These are phyloP conservation scores for Halophytophthora polymorphica DNA, from an alignment of 352 stramenopile species.

Conservation along the genomic window DNA sequence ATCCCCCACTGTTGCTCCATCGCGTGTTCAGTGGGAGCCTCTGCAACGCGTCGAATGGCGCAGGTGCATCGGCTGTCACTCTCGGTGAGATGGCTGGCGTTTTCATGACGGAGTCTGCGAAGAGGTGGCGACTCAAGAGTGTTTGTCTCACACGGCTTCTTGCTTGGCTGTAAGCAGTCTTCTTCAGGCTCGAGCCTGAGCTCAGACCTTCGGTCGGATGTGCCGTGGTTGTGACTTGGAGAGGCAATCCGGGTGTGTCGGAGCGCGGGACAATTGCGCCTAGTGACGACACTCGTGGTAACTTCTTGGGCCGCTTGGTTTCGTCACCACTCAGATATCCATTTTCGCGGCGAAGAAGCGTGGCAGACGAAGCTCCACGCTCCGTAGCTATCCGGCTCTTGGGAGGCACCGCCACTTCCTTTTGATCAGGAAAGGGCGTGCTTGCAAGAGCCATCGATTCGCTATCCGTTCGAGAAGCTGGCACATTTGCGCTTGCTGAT, in stretches of 20 bases:
- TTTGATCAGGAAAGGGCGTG: constrained; percentile 4
- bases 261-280: constrained; percentile 29
- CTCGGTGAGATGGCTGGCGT: constrained; percentile 16
- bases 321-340: constrained; percentile 28
- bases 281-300: constrained; percentile 29
- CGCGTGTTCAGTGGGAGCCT: constrained; percentile 33
- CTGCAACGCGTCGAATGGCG: constrained; percentile 23
- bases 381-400: constrained; percentile 1
- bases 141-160: constrained; percentile 33
- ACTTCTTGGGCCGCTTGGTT: constrained; percentile 23
- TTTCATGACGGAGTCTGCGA: constrained; percentile 20
- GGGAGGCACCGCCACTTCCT: constrained; percentile 1
- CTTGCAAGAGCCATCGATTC: constrained; percentile 1
- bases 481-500: constrained; percentile 5
- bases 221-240: constrained; percentile 10
- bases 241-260: constrained; percentile 5
- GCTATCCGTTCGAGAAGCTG: constrained; percentile 12
- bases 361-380: constrained; percentile 10
- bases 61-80: constrained; percentile 8
- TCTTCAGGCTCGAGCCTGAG: constrained; percentile 6
- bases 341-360: constrained; percentile 19
- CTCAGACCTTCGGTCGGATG: constrained; percentile 9
- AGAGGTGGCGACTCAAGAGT: constrained; percentile 28
- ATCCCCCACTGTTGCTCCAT: constrained; percentile 22
- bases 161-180: constrained; percentile 18